A percentile compares a stretch with the other conserved stretches of the same genome.
These are phyloP conservation scores for Eucommia ulmoides DNA, from an alignment of 257 asterid species.

Conservation along the genomic window DNA sequence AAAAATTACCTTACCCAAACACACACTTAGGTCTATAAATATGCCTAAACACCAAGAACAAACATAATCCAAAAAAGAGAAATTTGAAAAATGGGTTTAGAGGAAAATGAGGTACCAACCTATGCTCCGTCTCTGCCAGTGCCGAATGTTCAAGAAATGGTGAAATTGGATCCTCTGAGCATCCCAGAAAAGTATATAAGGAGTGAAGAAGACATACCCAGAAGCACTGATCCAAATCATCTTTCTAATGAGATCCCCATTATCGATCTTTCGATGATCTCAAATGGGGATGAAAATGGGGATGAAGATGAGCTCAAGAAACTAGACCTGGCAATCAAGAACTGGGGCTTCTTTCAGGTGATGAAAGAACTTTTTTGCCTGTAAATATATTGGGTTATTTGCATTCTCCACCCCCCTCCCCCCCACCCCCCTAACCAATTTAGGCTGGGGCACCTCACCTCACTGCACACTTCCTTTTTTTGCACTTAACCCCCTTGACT, in stretches of 20 bases:
- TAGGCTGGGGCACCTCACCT: no score
- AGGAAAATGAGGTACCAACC: no score
- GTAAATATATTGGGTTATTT: neutral
- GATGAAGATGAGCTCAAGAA: slow-evolving; percentile 32
- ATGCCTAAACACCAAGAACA: no score
- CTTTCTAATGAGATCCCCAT: slow-evolving; percentile 40
- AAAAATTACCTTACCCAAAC: no score
- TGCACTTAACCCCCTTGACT: no score
- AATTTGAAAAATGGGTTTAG: no score
- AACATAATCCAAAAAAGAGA: no score
- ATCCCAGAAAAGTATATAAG: slow-evolving; percentile 73
- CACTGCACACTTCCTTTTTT: no score
- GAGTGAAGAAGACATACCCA: slow-evolving; percentile 50
- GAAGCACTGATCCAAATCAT: slow-evolving; percentile 10
- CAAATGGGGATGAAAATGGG: slow-evolving; percentile 29
- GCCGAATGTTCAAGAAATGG: slow-evolving; percentile 87
- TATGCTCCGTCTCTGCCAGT: no score
- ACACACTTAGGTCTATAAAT: no score
- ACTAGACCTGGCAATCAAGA: slow-evolving; percentile 51
- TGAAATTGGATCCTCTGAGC: slow-evolving; percentile 29
- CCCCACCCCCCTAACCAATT: neutral
- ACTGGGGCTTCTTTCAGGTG: slow-evolving; percentile 98
- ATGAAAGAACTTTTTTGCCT: neutral
- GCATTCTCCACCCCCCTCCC: neutral
- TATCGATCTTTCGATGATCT: slow-evolving; percentile 60